phyloP scores from a whole-genome alignment of 2,329 filamentous ascomycete genomes.

The Penicillium occitanis region DNA sequence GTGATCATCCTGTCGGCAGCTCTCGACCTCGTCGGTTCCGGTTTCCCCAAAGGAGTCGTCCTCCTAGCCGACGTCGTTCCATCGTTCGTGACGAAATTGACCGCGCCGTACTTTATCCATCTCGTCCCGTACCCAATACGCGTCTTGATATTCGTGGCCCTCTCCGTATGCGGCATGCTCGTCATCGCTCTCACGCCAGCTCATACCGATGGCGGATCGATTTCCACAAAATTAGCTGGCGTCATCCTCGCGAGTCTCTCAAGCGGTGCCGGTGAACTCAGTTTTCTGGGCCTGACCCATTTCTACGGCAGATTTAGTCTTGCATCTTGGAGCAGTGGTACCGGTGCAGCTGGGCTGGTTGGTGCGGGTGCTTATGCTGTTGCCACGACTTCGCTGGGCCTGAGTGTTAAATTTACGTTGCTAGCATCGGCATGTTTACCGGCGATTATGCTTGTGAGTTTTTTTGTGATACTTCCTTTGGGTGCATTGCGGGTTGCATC shows the following conservation, averaged over 20 bases:
- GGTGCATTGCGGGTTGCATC: constrained; percentile 59
- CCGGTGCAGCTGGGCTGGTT: constrained; percentile 81
- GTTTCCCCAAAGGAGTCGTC: constrained; percentile 85
- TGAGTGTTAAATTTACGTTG: constrained; percentile 72
- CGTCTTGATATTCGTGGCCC: constrained; percentile 68
- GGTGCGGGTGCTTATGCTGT: constrained; percentile 87
- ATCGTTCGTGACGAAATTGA: constrained; percentile 81
- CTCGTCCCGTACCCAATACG: constrained; percentile 75
- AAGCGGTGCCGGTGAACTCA: constrained; percentile 84
- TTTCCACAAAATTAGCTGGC: constrained; percentile 74
- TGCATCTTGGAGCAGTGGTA: constrained; percentile 89
- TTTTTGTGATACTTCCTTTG: constrained; percentile 76
- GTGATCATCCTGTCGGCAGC: constrained; percentile 95
- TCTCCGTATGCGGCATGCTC: constrained; percentile 85
- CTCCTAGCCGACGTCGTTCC: constrained; percentile 91
- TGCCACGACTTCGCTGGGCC: constrained; percentile 74
- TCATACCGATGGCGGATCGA: constrained; percentile 56
- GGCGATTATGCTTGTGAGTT: constrained; percentile 75
- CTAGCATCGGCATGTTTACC: constrained; percentile 78
- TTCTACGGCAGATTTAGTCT: constrained; percentile 87
- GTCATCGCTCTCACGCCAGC: constrained; percentile 77
- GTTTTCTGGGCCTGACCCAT: constrained; percentile 86
- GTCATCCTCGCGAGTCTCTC: constrained; percentile 82
- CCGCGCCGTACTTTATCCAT: constrained; percentile 93
- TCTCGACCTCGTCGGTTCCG: constrained; percentile 86